These are phyloP conservation scores for Globisporangium okanoganense DNA, from an alignment of 352 stramenopile genomes.

Conservation along the genomic window DNA sequence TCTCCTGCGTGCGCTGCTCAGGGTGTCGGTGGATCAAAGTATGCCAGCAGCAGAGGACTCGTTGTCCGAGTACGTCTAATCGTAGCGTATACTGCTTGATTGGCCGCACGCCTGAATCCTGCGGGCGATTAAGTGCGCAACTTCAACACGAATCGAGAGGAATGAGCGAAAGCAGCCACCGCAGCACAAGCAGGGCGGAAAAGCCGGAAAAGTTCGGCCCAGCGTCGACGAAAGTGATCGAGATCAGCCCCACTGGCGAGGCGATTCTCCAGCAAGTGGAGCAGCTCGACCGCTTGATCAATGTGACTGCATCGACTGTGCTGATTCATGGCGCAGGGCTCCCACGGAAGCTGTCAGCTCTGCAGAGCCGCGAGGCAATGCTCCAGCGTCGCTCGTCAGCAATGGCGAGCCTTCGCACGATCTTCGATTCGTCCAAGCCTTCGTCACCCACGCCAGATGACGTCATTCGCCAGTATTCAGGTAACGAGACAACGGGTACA, in stretches of 20 bases:
- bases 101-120: background rate
- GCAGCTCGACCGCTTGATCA: slow-evolving; percentile 13
- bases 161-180: background rate
- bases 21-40: background rate
- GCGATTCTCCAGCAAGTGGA: slow-evolving; percentile 12
- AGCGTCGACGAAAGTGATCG: background rate
- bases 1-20: background rate
- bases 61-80: background rate
- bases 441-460: background rate
- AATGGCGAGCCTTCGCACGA: background rate
- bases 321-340: background rate
- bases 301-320: slow-evolving; percentile 1
- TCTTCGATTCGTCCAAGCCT: slow-evolving; percentile 3
- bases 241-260: slow-evolving; percentile 1
- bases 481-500: background rate
- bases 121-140: background rate
- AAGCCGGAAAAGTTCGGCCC: background rate
- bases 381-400: background rate
- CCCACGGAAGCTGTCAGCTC: background rate
- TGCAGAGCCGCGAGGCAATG: background rate
- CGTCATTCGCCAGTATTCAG: background rate
- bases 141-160: background rate
- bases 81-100: background rate
- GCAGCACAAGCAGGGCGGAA: slow-evolving; percentile 1
- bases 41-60: background rate